Evolutionary conservation across 345 rosid species (phyloP).

Genomic region (Brassica nigra): DNA sequence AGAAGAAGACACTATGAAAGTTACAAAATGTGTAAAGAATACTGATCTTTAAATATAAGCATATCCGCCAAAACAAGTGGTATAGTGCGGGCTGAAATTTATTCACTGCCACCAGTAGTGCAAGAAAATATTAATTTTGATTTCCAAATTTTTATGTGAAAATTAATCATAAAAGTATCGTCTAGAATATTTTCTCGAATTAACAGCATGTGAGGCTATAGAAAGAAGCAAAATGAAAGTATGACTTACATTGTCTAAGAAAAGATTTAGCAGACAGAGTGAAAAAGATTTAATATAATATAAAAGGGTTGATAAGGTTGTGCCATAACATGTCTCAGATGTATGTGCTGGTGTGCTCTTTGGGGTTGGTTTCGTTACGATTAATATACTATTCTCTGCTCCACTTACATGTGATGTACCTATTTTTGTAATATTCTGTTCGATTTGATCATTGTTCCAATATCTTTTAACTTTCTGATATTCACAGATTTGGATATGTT

Average conservation of each 20-base stretch:
- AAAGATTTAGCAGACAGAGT: neutral
- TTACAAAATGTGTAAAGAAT: neutral
- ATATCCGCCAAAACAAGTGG: constrained; percentile 25
- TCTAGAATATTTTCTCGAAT: constrained; percentile 1
- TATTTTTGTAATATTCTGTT: neutral
- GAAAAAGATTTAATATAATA: neutral
- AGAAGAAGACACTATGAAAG: neutral
- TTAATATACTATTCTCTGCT: constrained; percentile 18
- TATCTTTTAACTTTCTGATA: neutral
- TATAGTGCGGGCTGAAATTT: constrained; percentile 18
- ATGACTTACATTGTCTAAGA: neutral
- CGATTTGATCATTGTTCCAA: neutral
- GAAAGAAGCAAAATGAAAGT: constrained; percentile 27
- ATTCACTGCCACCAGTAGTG: constrained; percentile 11
- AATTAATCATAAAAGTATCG: neutral
- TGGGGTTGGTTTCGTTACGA: constrained; percentile 28
- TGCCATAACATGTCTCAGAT: constrained; percentile 26
- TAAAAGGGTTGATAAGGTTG: constrained; percentile 21
- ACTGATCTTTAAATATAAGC: neutral
- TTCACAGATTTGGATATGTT: neutral
- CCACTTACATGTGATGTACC: constrained; percentile 18
- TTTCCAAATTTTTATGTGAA: neutral
- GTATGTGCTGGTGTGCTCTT: constrained; percentile 20
- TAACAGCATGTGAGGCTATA: constrained; percentile 1
- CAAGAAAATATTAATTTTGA: neutral